Conservation (phyloP, 192 early-diverging fungal genomes). For the Backusella sp. region DNA sequence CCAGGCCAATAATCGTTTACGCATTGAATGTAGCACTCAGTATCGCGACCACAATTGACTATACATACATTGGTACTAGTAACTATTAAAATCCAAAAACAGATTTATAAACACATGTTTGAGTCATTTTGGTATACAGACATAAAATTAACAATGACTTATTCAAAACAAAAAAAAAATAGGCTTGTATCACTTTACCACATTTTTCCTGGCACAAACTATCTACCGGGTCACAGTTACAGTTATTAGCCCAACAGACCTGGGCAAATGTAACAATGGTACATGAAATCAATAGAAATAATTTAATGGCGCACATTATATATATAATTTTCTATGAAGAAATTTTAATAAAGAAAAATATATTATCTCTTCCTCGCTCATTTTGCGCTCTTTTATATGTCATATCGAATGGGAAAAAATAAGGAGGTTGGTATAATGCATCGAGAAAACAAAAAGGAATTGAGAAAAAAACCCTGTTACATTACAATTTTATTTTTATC, state of each 20-base stretch:
- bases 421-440: not conserved
- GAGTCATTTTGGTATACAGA: not conserved
- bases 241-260: not conserved
- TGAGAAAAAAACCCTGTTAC: not conserved
- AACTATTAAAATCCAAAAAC: not conserved
- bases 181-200: conserved; percentile 8
- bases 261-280: conserved; percentile 5
- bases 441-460: not conserved
- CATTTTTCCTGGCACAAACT: conserved; percentile 1
- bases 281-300: conserved; percentile 8
- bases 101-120: conserved; percentile 4
- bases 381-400: not conserved
- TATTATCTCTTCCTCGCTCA: not conserved
- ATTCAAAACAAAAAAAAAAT: not conserved
- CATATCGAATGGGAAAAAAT: not conserved
- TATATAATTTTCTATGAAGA: conserved; percentile 6
- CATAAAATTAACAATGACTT: not conserved
- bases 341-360: not conserved
- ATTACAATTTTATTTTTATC: not conserved
- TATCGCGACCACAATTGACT: not conserved
- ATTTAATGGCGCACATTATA: conserved; percentile 5
- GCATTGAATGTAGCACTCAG: not conserved
- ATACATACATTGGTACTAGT: not conserved
- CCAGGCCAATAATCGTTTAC: conserved; percentile 9
- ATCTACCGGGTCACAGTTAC: conserved; percentile 9